phyloP scores from a whole-genome alignment of 2,329 filamentous ascomycete genomes.

The Volutella citrinella region DNA sequence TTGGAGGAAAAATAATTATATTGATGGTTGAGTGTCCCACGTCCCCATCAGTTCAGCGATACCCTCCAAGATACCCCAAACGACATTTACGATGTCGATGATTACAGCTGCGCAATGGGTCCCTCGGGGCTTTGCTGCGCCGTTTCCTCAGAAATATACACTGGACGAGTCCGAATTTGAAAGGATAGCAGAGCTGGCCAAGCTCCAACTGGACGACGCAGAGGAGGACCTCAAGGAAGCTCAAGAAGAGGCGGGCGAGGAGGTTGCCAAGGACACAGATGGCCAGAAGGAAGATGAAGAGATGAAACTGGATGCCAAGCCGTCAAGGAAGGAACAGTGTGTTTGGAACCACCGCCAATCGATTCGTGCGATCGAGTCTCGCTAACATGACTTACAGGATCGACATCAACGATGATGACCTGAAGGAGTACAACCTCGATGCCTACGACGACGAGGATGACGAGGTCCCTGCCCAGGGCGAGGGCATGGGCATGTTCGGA shows the following conservation, averaged over 20 bases:
- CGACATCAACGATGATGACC: conserved; percentile 68
- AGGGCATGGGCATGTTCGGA: conserved; percentile 87
- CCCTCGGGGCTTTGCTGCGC: conserved; percentile 71
- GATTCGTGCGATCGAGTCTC: not conserved
- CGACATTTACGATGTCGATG: conserved; percentile 59
- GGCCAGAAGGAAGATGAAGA: conserved; percentile 31
- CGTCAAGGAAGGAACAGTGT: conserved; percentile 36
- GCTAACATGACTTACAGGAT: conserved; percentile 36
- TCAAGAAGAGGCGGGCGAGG: conserved; percentile 39
- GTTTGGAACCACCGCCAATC: too few species aligned
- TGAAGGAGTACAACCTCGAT: conserved; percentile 95
- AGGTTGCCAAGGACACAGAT: conserved; percentile 22
- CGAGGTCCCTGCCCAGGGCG: conserved; percentile 46
- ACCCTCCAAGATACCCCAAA: conserved; percentile 27
- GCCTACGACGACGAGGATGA: conserved; percentile 88
- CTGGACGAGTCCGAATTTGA: conserved; percentile 74
- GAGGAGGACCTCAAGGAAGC: conserved; percentile 80
- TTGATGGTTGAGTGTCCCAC: too few species aligned
- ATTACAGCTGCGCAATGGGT: conserved; percentile 76
- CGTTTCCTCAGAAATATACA: conserved; percentile 71
- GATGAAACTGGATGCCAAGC: conserved; percentile 33
- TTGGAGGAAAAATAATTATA: conserved; percentile 31
- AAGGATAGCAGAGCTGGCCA: conserved; percentile 71
- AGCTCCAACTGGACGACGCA: conserved; percentile 85
- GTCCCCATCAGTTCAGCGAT: conserved; percentile 11